phyloP scores from a whole-genome alignment of 306 rosid species.

The Malus asiatica region DNA sequence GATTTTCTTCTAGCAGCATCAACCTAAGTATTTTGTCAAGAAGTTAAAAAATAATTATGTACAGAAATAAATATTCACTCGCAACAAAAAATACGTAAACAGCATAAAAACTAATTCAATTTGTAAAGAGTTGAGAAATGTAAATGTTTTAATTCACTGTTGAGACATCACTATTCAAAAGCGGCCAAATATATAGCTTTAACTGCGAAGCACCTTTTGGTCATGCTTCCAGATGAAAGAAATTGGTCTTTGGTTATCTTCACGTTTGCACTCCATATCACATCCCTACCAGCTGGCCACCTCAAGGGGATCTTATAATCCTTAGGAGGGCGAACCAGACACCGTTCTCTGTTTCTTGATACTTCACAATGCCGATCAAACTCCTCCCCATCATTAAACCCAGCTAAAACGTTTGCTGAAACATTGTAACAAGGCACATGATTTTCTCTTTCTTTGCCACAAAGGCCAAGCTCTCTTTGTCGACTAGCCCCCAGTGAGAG shows the following conservation, averaged over 20 bases:
- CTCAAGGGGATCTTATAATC: slow-evolving; percentile 89
- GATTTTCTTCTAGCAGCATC: slow-evolving; percentile 97
- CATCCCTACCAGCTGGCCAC: slow-evolving; percentile 91
- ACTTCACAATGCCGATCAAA: slow-evolving; percentile 83
- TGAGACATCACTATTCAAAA: neutral
- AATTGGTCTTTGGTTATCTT: slow-evolving; percentile 94
- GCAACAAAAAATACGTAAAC: neutral
- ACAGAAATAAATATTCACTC: neutral
- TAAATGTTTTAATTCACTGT: neutral
- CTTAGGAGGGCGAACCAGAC: slow-evolving; percentile 93
- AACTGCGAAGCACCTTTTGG: slow-evolving; percentile 64
- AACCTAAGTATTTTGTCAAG: slow-evolving; percentile 37
- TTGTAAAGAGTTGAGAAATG: neutral
- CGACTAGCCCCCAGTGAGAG: slow-evolving; percentile 44
- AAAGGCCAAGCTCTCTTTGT: slow-evolving; percentile 64
- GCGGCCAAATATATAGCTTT: neutral
- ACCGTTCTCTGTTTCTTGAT: slow-evolving; percentile 38
- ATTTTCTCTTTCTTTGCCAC: slow-evolving; percentile 85
- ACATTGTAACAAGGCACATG: slow-evolving; percentile 91
- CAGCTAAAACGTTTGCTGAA: slow-evolving; percentile 53
- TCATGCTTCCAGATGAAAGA: slow-evolving; percentile 98
- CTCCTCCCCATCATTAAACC: slow-evolving; percentile 79
- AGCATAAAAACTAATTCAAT: neutral
- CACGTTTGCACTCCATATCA: slow-evolving; percentile 96
- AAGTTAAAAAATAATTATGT: slow-evolving; percentile 1